Evolutionary conservation across 352 stramenopile species (phyloP), one percentile per base, ranked within the genome.

Genomic region (Globisporangium lucens): DNA sequence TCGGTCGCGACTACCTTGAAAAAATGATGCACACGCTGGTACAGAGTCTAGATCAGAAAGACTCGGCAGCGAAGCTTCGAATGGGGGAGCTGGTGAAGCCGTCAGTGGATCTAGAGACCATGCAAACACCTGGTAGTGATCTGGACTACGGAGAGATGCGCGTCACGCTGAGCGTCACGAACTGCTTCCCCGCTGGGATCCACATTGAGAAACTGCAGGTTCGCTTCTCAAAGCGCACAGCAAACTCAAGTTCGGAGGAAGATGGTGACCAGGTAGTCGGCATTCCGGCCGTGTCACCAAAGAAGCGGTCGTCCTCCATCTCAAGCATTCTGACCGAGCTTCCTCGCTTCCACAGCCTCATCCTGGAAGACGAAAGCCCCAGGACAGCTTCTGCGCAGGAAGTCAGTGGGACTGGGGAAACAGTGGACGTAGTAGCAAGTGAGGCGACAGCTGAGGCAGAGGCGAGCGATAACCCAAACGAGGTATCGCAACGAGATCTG

Each of bases 1-100:
- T 89, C 17, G 82, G 75, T 38, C 76, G 72, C 38, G 78, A 72
- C 4, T 81, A 87, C 33, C 71, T 89, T 46, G 75, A 81, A 30
- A 66, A 81, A 27, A 71, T 89, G 2, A 80, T 90, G 60, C 62
- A 74, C 36, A 66, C 73, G 47, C 72, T 90, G 2, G 79, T 89
- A 8, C 71, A 82, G 24, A 80, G 75, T 61, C 68, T 87, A 15
- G 69, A 74, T 33, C 41, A 38, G 38, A 59, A 64, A 30, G 64
- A 57, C 20, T 74, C 57, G n/a, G 51, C 57, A 17, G 20, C 56
- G 57, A 74, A 69, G 35, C 56, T 87, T 41, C 80, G 82, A 46
- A 83, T 92, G 80, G 76, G 80, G 12, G 71, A 85, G 49, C 64
- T 90, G 29, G 85, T 91, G 47, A 76, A 69, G 43, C 77, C 82